phyloP scores from a whole-genome alignment of 2,329 filamentous ascomycete genomes.

The Penicillium psychrosexuale region DNA sequence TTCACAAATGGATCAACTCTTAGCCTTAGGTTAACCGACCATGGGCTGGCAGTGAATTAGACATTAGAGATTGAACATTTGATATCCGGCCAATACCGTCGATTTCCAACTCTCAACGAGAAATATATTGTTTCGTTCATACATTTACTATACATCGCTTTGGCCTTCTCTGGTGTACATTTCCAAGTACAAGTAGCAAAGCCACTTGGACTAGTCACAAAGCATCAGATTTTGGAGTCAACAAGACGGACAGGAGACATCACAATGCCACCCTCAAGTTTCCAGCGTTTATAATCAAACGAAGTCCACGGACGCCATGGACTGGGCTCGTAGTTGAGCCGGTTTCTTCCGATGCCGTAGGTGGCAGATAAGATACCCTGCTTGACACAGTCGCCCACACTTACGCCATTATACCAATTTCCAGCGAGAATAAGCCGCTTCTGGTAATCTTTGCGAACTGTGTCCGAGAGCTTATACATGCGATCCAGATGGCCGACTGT shows the following conservation, averaged over 20 bases:
- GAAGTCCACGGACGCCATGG: conserved; percentile 21
- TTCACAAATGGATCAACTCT: background rate
- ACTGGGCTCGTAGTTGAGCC: conserved; percentile 15
- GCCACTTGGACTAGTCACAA: background rate
- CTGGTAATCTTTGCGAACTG: conserved; percentile 56
- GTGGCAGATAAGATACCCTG: conserved; percentile 54
- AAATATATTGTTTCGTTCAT: background rate
- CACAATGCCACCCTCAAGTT: conserved; percentile 32
- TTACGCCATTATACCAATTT: conserved; percentile 51
- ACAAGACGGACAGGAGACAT: conserved; percentile 25
- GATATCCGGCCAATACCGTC: background rate
- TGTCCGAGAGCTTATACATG: conserved; percentile 56
- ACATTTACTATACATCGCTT: background rate
- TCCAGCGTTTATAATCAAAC: conserved; percentile 24
- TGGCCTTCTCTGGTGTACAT: background rate
- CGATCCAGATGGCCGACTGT: conserved; percentile 69
- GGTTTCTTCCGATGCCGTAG: conserved; percentile 38
- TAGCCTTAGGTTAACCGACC: background rate
- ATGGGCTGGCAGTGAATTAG: background rate
- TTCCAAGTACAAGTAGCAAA: background rate
- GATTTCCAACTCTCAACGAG: background rate
- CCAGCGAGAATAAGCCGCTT: conserved; percentile 64
- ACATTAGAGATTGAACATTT: background rate
- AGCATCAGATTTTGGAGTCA: conserved; percentile 10
- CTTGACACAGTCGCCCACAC: conserved; percentile 55